Evolutionary conservation across 176 grass and related monocot genomes (phyloP), one percentile per base, ranked within the genome.

Genomic region (Dactylis glomerata): DNA sequence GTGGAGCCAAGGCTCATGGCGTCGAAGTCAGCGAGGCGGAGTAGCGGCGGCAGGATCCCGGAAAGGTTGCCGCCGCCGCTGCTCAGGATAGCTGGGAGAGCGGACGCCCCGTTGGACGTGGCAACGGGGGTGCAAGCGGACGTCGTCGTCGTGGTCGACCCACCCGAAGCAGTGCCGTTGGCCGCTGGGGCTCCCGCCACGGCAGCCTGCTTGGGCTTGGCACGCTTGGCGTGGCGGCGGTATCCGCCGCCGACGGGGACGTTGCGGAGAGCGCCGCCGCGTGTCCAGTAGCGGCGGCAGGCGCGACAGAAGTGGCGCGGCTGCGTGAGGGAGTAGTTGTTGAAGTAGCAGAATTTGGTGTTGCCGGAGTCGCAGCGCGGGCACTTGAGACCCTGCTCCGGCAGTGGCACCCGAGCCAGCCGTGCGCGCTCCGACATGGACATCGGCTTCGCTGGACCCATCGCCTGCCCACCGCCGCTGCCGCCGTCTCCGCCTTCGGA

Each of bases 341-440:
- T 97, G 92, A 94, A 97, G 88, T 97, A 97, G 82, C 94, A 97
- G 85, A 97, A 97, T 81, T 97, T 97, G 80, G 94, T 97, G 92
- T 97, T 94, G 63, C 90, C 73, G 54, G 92, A 97, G 9, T 97
- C 86, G 83, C 95, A 97, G 64, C 95, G 92, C 0, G 95, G 95
- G 83, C 95, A 97, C 84, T 97, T 94, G 55, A 97, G 90, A 45
- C 87, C 92, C n/a, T 77, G 89, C 86, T 92, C 94, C 68, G 87
- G 92, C 36, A 91, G 86, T 57, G 85, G 94, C 76, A 94, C 78
- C 86, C 90, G 89, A 10, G 94, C 85, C 16, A 93, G 68, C 34
- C 91, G 89, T 28, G 89, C 86, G 9, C 87, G 84, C 63, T 97
- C 89, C 8, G 92, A 24, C 87, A 89, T 94, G 38, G 92, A 92